Conservation (phyloP, 768 basidiomycete genomes). For the Glaciozyma martinii region DNA sequence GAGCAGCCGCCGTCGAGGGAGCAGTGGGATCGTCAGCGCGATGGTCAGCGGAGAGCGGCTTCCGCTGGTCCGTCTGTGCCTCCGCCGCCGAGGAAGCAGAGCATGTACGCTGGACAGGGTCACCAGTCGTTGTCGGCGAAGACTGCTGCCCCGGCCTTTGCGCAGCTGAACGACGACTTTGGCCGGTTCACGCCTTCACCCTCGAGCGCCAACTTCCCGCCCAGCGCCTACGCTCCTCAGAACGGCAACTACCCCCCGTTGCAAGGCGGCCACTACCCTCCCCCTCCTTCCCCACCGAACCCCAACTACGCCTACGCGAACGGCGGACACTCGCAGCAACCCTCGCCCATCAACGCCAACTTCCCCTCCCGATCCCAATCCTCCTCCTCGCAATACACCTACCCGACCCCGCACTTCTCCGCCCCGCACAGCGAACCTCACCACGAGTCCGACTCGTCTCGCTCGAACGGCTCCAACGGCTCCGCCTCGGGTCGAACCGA, state of each 20-base stretch:
- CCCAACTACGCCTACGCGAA: not conserved
- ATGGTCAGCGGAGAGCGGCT: conserved; percentile 1
- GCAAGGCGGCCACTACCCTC: no score
- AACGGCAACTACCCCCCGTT: no score
- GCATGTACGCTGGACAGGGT: conserved; percentile 5
- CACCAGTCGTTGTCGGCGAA: not conserved
- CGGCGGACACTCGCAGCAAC: not conserved
- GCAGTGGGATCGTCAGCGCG: not conserved
- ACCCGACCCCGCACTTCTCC: no score
- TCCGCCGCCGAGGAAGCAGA: conserved; percentile 17
- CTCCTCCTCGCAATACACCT: no score
- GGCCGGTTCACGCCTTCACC: no score
- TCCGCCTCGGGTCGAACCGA: conserved; percentile 1
- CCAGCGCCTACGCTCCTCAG: no score
- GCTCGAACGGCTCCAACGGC: not conserved
- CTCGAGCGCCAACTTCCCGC: no score
- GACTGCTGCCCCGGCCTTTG: not conserved
- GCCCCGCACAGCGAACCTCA: no score
- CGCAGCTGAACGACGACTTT: no score
- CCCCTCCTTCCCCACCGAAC: not conserved
- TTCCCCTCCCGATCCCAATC: no score
- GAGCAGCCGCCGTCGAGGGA: no score
- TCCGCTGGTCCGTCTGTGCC: not conserved
- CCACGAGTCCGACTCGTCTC: not conserved
- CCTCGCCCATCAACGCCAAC: no score